phyloP scores from a whole-genome alignment of 768 basidiomycete species.

The Boletus sp. region DNA sequence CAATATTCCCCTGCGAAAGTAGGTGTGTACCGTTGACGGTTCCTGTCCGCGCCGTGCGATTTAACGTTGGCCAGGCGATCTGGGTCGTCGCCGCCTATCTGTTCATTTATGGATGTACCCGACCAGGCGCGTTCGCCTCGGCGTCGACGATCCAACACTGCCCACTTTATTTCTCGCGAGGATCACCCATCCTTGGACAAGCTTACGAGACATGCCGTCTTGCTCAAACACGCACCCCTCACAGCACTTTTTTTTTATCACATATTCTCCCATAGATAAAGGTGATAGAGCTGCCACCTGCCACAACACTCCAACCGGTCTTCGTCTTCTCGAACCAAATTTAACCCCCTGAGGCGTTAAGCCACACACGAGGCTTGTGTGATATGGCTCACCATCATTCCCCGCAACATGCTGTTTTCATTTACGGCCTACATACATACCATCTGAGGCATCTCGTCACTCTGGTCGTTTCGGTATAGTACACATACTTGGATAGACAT shows the following conservation, averaged over 20 bases:
- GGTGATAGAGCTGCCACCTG: slow-evolving; percentile 19
- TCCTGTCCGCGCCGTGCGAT: not conserved
- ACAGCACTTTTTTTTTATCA: slow-evolving; percentile 10
- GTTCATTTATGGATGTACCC: not conserved
- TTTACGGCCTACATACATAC: slow-evolving; percentile 14
- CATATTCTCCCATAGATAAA: slow-evolving; percentile 9
- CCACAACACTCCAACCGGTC: not conserved
- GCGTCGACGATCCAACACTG: slow-evolving; percentile 13
- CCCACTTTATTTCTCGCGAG: slow-evolving; percentile 3
- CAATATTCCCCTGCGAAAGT: not conserved
- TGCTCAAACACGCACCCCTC: not conserved
- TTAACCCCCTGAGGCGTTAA: slow-evolving; percentile 8
- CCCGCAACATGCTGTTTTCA: slow-evolving; percentile 28
- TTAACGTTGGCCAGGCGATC: not conserved
- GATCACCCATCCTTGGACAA: slow-evolving; percentile 3
- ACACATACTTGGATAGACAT: slow-evolving; percentile 13
- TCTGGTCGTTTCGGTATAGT: slow-evolving; percentile 1
- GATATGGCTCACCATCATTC: slow-evolving; percentile 11
- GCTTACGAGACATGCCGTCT: slow-evolving; percentile 14
- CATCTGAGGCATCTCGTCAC: slow-evolving; percentile 3
- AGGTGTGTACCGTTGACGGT: no score
- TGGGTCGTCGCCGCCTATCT: not conserved
- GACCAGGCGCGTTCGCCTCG: slow-evolving; percentile 1
- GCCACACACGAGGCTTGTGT: slow-evolving; percentile 21
- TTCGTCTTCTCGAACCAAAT: slow-evolving; percentile 3